Conservation (phyloP, 345 rosid genomes). For the Hirschfeldia incana region DNA sequence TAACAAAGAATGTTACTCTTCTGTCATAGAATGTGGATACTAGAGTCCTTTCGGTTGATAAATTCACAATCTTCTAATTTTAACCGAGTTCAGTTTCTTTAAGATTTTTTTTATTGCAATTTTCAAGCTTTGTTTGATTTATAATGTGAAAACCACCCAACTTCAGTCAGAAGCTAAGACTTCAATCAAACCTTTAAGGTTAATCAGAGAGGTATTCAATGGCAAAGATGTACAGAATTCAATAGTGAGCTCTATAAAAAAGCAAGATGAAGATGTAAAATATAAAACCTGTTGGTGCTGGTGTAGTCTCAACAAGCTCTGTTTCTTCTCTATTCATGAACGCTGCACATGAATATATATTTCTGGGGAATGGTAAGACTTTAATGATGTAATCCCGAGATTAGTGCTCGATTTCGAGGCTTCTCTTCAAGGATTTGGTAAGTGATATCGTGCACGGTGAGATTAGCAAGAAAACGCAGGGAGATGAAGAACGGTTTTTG, state of each 20-base stretch:
- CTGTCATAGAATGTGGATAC: not conserved
- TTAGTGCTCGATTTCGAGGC: too few species aligned
- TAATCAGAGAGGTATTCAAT: not conserved
- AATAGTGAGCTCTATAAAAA: not conserved
- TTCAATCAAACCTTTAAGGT: not conserved
- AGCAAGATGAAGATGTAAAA: not conserved
- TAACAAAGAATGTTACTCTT: not conserved
- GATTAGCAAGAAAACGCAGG: not conserved
- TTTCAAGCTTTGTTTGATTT: not conserved
- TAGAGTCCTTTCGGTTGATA: not conserved
- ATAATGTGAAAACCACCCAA: not conserved
- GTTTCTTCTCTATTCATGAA: not conserved
- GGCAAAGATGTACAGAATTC: not conserved
- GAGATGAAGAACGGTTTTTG: not conserved
- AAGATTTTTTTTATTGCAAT: not conserved
- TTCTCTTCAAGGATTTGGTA: too few species aligned
- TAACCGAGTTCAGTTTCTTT: not conserved
- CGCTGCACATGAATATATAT: not conserved
- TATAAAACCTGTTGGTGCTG: not conserved
- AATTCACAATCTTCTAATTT: not conserved
- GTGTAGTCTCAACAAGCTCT: not conserved
- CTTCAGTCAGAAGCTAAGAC: not conserved
- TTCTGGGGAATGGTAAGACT: too few species aligned
- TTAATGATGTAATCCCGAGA: too few species aligned
- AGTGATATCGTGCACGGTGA: not conserved